Base-by-base conservation (phyloP, 371 early-diverging fungal species). In the Actinomucor elegans region DNA sequence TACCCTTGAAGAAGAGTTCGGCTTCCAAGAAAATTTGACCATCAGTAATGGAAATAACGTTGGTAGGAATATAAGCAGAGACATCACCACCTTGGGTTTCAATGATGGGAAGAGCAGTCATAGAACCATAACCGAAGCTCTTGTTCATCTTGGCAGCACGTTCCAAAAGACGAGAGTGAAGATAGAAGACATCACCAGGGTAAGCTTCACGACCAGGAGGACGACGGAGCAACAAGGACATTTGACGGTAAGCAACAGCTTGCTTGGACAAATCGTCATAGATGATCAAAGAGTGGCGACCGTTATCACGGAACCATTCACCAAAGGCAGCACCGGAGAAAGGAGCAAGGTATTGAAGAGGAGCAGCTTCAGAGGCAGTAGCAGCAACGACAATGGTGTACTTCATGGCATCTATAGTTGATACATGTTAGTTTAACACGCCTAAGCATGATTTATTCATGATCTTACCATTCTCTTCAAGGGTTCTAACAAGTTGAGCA, bases 41-140 rank as follows among this genome's bases (percentile, higher is more conserved):
- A 80, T 96, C 97, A 59, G 97, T 96, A 67, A 96, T 96, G 80
- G 94, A 94, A 92, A 96, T 96, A 69, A 96, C 95, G 86, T 96
- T 96, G 75, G 96, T 96, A 58, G 96, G 96, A 83, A 96, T 96
- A 84, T 96, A 96, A 41, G 96, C 96, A 62, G 95, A 94, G 72
- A 96, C 96, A 88, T 94, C 96, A 79, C 96, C 96, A 83, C 96
- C 96, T 85, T 95, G 94, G 67, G 96, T 96, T 79, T 96, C 96
- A 81, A 96, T 94, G 71, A 96, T 90, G 75, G 96, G 96, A 57
- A 96, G 88, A 49, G 96, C 96, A 48, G 96, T 96, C 84, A 96
- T 81, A 70, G 95, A 94, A 73, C 95, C 95, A 59, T 86, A 87
- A 60, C 94, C 94, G 73, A 89, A 86, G 71, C 77, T 73, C 82